Conservation (phyloP, 2,329 filamentous ascomycete genomes). For the Colletotrichum orbiculare region DNA sequence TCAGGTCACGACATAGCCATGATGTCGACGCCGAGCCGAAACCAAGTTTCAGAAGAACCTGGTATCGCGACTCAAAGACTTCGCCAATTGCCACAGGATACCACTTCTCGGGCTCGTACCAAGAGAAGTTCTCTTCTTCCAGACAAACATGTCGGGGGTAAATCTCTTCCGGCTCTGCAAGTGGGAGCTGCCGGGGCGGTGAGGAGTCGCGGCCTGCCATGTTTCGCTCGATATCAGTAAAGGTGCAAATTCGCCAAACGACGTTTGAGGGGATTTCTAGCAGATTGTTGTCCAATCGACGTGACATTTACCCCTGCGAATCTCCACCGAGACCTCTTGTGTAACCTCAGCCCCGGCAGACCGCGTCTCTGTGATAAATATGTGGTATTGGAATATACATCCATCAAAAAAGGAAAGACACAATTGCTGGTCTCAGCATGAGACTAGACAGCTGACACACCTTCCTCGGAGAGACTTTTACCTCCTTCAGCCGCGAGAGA, state of each 20-base stretch:
- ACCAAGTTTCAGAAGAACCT: constrained; percentile 43
- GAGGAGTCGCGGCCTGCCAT: constrained; percentile 19
- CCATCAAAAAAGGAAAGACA: too few species aligned
- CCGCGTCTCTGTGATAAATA: too few species aligned
- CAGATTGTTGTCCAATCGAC: not conserved
- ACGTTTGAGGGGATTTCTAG: not conserved
- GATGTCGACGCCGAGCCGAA: constrained; percentile 42
- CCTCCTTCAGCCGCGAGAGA: too few species aligned
- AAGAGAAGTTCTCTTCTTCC: constrained; percentile 41
- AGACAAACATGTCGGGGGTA: constrained; percentile 21
- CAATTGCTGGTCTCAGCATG: too few species aligned
- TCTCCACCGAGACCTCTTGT: too few species aligned
- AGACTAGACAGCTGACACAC: too few species aligned
- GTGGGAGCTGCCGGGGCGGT: constrained; percentile 19
- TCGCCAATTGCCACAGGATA: constrained; percentile 41
- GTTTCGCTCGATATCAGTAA: not conserved
- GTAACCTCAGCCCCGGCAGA: too few species aligned
- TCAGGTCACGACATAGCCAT: constrained; percentile 41
- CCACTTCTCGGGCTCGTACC: constrained; percentile 39
- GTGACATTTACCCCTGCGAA: too few species aligned
- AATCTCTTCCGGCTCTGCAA: constrained; percentile 27
- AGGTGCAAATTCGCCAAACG: not conserved
- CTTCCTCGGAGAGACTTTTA: too few species aligned
- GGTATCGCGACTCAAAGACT: constrained; percentile 39
- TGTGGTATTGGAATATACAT: too few species aligned